These are phyloP conservation scores for Lipomyces oligophaga DNA, from an alignment of 805 yeast species.

Conservation along the genomic window DNA sequence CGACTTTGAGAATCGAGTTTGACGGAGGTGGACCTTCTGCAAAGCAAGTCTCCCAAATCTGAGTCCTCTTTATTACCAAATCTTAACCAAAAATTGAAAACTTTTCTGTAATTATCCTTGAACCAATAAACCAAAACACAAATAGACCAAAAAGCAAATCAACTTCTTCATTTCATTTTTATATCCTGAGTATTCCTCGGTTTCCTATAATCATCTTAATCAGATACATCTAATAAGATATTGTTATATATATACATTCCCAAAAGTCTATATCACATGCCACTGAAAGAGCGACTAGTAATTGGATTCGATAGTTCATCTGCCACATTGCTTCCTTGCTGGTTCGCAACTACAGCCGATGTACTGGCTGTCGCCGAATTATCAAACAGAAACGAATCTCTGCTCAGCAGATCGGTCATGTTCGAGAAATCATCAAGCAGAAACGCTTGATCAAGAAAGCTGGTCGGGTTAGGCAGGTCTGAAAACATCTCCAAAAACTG, in stretches of 20 bases:
- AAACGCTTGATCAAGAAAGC: constrained; percentile 35
- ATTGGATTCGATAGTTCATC: no score
- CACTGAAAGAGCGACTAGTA: no score
- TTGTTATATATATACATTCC: no score
- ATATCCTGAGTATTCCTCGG: no score
- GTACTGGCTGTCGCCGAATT: constrained; percentile 1
- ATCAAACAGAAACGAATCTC: constrained; percentile 18
- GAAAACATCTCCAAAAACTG: constrained; percentile 37
- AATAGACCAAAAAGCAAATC: background rate
- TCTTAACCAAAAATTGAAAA: background rate
- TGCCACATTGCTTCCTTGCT: no score
- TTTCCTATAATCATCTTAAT: no score
- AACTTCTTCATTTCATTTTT: background rate
- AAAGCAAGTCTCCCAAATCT: constrained; percentile 48
- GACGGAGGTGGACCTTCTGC: constrained; percentile 42
- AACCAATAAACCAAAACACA: background rate
- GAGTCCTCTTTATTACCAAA: constrained; percentile 34
- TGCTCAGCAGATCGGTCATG: constrained; percentile 13
- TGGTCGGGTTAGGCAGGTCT: constrained; percentile 37
- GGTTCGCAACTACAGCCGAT: no score
- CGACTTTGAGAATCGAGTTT: constrained; percentile 64
- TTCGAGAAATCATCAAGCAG: constrained; percentile 31
- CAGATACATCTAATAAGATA: no score
- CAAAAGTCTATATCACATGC: no score
- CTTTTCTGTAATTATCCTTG: background rate